These are phyloP conservation scores for Vigna mungo DNA, from an alignment of 306 rosid genomes.

Conservation along the genomic window DNA sequence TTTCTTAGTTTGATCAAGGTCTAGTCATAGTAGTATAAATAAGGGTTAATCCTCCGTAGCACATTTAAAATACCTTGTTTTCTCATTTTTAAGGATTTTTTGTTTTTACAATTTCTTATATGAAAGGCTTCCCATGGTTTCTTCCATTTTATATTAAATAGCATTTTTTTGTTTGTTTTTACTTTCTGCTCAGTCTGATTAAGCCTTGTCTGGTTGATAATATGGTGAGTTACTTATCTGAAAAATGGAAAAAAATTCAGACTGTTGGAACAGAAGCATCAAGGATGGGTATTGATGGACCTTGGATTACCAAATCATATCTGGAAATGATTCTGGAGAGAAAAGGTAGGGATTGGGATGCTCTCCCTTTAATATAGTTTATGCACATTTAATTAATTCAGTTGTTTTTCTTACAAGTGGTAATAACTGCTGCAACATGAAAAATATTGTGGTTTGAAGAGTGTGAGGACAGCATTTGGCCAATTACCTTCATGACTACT, in stretches of 20 bases:
- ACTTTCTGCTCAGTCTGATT: constrained; percentile 18
- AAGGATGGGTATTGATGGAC: constrained; percentile 76
- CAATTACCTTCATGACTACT: constrained; percentile 20
- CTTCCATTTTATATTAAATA: constrained; percentile 28
- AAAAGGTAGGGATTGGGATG: constrained; percentile 64
- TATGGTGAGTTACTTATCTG: constrained; percentile 35
- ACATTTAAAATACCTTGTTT: constrained; percentile 9
- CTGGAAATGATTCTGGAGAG: constrained; percentile 97
- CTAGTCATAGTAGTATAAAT: neutral
- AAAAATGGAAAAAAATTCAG: constrained; percentile 51
- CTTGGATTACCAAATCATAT: constrained; percentile 97
- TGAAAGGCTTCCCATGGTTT: constrained; percentile 6
- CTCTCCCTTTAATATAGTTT: neutral
- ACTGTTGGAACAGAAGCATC: constrained; percentile 93
- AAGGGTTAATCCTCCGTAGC: neutral
- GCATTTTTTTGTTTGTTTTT: constrained; percentile 22
- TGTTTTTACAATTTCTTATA: neutral
- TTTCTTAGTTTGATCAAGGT: neutral
- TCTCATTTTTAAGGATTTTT: neutral
- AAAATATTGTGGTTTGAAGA: constrained; percentile 11
- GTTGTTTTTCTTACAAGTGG: constrained; percentile 31
- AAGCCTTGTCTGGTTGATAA: constrained; percentile 22
- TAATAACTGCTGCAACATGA: constrained; percentile 35
- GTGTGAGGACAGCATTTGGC: constrained; percentile 19
- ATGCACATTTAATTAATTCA: constrained; percentile 18